Evolutionary conservation across 1,139 yeast genomes (phyloP).

Genomic region (Taiozyma sp.): DNA sequence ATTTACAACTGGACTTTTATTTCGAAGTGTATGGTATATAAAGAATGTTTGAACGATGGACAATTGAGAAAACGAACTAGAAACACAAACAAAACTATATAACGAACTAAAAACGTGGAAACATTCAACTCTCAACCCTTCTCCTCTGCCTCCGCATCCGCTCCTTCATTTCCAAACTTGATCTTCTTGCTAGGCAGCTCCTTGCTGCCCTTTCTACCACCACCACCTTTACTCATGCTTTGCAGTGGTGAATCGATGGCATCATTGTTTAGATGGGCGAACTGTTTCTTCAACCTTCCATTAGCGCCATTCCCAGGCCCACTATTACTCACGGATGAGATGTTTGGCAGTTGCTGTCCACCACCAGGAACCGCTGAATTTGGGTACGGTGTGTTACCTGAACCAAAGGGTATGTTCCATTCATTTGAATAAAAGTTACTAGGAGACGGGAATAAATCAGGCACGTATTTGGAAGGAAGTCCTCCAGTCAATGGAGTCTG

Average conservation of each 20-base stretch:
- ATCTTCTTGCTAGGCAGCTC: neutral
- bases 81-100: neutral
- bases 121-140: neutral
- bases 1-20: neutral
- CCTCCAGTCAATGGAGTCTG: conserved; percentile 45
- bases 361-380: conserved; percentile 16
- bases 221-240: conserved; percentile 8
- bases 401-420: conserved; percentile 27
- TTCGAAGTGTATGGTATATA: neutral
- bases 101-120: neutral
- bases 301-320: conserved; percentile 1
- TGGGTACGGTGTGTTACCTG: conserved; percentile 25
- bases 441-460: conserved; percentile 52
- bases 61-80: neutral
- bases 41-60: neutral
- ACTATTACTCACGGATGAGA: neutral
- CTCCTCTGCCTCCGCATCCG: neutral
- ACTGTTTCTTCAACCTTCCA: conserved; percentile 6
- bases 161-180: neutral
- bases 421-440: conserved; percentile 37
- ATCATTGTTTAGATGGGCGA: conserved; percentile 9
- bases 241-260: conserved; percentile 17
- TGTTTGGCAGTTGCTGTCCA: conserved; percentile 7
- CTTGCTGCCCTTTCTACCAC: neutral
- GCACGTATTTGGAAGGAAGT: conserved; percentile 44